phyloP scores from a whole-genome alignment of 371 early-diverging fungal species.

The Actinomortierella wolfii region DNA sequence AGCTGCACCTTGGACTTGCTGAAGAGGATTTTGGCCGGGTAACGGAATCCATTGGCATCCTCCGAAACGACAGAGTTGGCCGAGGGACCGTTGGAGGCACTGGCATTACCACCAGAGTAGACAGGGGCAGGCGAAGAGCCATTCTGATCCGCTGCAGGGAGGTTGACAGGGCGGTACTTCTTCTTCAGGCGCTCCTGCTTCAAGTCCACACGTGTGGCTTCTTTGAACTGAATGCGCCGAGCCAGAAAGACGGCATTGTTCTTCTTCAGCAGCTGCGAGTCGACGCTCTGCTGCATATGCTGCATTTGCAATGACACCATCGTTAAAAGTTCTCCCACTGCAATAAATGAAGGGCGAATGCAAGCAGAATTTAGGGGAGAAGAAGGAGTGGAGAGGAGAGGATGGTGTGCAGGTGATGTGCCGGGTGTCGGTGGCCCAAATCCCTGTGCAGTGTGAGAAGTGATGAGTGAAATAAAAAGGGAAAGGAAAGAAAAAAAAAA shows the following conservation, averaged over 20 bases:
- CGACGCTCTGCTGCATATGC: constrained; percentile 10
- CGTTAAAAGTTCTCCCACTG: too few relatives aligned
- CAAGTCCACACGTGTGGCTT: constrained; percentile 56
- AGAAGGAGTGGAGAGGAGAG: too few relatives aligned
- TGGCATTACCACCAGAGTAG: constrained; percentile 16
- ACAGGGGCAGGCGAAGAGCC: constrained; percentile 1
- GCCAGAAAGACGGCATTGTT: constrained; percentile 53
- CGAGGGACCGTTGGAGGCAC: constrained; percentile 2
- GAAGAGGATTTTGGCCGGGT: constrained; percentile 65
- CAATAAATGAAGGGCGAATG: too few relatives aligned
- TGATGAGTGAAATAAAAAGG: too few relatives aligned
- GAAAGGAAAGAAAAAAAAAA: too few relatives aligned
- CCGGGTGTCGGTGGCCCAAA: too few relatives aligned
- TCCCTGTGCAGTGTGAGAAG: too few relatives aligned
- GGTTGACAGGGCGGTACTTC: constrained; percentile 65
- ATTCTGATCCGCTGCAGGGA: constrained; percentile 4
- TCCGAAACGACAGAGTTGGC: constrained; percentile 14
- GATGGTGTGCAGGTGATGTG: too few relatives aligned
- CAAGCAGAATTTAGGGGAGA: too few relatives aligned
- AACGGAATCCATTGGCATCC: constrained; percentile 69
- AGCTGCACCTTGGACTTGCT: constrained; percentile 53
- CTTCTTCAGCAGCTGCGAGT: constrained; percentile 45
- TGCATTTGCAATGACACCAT: too few relatives aligned
- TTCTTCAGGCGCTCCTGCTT: constrained; percentile 60
- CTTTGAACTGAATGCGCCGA: constrained; percentile 62